Conservation (phyloP, 2,329 filamentous ascomycete genomes). For the Coleophoma crateriformis region DNA sequence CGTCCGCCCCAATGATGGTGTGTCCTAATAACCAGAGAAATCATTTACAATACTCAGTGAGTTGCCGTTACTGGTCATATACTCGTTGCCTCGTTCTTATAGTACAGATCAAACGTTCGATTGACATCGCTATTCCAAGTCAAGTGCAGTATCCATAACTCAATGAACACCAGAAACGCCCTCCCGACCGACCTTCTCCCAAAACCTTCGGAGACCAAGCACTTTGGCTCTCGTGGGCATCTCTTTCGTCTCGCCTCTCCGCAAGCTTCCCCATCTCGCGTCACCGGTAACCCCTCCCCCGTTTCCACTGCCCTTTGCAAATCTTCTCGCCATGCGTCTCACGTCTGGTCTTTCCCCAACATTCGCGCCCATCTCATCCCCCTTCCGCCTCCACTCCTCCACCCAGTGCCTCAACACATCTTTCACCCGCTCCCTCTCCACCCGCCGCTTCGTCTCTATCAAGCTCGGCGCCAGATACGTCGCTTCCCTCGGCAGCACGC, state of each 20-base stretch:
- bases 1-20: no score
- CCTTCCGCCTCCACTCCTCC: conserved; percentile 33
- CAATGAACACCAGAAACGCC: conserved; percentile 2
- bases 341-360: conserved; percentile 22
- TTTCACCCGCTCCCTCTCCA: conserved; percentile 64
- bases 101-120: no score
- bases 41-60: no score
- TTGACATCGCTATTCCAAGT: no score
- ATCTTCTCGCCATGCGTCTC: conserved; percentile 32
- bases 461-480: conserved; percentile 45
- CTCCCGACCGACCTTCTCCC: conserved; percentile 50
- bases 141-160: no score
- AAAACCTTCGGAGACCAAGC: conserved; percentile 58
- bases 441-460: conserved; percentile 54
- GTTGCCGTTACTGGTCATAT: no score
- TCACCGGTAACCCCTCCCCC: conserved; percentile 36
- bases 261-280: conserved; percentile 27
- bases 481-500: conserved; percentile 56
- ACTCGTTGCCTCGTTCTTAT: no score
- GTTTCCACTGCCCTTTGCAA: conserved; percentile 22
- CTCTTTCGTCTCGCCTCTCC: conserved; percentile 34
- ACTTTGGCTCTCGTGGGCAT: conserved; percentile 37
- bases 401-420: conserved; percentile 62
- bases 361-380: conserved; percentile 8
- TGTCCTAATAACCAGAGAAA: no score